Percentiles rank a stretch among this genome's conserved stretches.
phyloP scores from a whole-genome alignment of 306 rosid species.

The Prunus davidiana region DNA sequence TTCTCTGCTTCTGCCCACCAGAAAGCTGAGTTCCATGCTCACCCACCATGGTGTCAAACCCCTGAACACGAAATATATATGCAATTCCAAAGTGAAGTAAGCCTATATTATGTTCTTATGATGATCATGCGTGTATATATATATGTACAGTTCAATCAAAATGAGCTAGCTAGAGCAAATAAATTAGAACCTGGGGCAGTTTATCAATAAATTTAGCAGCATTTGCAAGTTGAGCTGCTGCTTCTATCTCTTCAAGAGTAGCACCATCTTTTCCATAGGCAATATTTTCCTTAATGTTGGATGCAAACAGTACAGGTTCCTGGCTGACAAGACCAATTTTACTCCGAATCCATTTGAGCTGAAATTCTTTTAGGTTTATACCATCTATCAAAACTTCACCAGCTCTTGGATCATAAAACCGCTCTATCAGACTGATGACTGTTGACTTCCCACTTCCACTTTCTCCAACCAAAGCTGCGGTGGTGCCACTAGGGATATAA shows the following conservation, averaged over 20 bases:
- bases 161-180: slow-evolving; percentile 4
- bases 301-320: slow-evolving; percentile 79
- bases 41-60: slow-evolving; percentile 80
- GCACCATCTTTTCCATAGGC: slow-evolving; percentile 90
- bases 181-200: slow-evolving; percentile 61
- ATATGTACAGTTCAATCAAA: too few relatives aligned
- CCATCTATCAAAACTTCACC: too few relatives aligned
- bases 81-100: background rate
- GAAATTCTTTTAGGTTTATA: slow-evolving; percentile 34
- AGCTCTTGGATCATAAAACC: too few relatives aligned
- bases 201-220: slow-evolving; percentile 86
- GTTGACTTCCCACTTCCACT: too few relatives aligned
- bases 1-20: slow-evolving; percentile 90
- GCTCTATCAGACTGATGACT: too few relatives aligned
- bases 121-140: background rate
- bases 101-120: background rate
- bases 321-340: slow-evolving; percentile 96
- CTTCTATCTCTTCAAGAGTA: slow-evolving; percentile 65
- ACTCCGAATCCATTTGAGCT: slow-evolving; percentile 87
- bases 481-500: slow-evolving; percentile 46
- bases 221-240: slow-evolving; percentile 80
- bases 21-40: slow-evolving; percentile 91
- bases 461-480: slow-evolving; percentile 78
- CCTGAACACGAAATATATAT: slow-evolving; percentile 37
- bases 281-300: slow-evolving; percentile 81